A percentile compares a stretch with the other conserved stretches of the same genome.
These are phyloP conservation scores for Verticillium alfalfae DNA, from an alignment of 2,329 filamentous ascomycete genomes.

Conservation along the genomic window DNA sequence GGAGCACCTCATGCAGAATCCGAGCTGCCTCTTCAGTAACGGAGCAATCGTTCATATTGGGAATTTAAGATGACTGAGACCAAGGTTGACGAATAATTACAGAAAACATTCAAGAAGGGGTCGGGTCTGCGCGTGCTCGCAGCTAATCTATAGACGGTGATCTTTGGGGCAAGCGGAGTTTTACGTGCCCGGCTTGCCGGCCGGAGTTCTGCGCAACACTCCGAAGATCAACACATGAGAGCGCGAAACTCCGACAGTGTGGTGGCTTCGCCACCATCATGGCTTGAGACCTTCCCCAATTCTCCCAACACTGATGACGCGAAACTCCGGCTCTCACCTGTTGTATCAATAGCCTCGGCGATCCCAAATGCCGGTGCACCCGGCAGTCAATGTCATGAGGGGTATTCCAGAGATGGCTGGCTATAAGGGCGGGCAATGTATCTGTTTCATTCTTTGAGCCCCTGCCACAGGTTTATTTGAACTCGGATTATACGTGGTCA, in stretches of 20 bases:
- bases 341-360: too few relatives aligned
- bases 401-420: too few relatives aligned
- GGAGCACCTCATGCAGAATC: conserved; percentile 1
- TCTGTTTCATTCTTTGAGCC: too few relatives aligned
- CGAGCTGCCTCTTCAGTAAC: not conserved
- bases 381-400: too few relatives aligned
- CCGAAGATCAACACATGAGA: not conserved
- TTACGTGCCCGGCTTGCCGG: not conserved
- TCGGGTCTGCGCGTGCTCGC: too few relatives aligned
- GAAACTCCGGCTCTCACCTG: too few relatives aligned
- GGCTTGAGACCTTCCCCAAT: not conserved
- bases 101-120: not conserved
- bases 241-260: not conserved
- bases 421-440: too few relatives aligned
- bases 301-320: too few relatives aligned
- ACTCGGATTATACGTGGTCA: not conserved
- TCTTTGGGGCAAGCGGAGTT: not conserved
- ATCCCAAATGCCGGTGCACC: too few relatives aligned
- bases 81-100: not conserved
- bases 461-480: too few relatives aligned
- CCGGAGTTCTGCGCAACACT: not conserved
- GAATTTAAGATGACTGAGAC: not conserved
- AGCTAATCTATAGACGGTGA: not conserved
- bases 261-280: not conserved
- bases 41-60: not conserved